Evolutionary conservation across 2,329 filamentous ascomycete genomes (phyloP).

Genomic region (Macrophomina phaseolina): DNA sequence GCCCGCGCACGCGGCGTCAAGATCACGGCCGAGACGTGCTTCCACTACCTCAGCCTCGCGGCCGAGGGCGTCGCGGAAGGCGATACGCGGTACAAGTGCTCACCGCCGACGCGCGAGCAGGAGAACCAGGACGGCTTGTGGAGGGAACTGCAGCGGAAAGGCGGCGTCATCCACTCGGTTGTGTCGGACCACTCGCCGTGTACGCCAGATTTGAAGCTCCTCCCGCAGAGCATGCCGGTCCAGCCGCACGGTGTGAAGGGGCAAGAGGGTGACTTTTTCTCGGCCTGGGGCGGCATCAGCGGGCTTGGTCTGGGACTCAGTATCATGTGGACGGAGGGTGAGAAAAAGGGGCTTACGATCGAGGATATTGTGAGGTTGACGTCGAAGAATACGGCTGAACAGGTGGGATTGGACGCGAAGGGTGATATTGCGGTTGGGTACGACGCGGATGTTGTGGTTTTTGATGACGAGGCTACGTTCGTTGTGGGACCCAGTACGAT

Average conservation of each 20-base stretch:
- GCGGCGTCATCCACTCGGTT: constrained; percentile 84
- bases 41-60: constrained; percentile 87
- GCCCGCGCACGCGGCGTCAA: constrained; percentile 77
- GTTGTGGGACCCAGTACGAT: constrained; percentile 73
- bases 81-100: constrained; percentile 93
- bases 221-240: constrained; percentile 72
- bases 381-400: constrained; percentile 81
- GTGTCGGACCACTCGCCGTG: constrained; percentile 97
- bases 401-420: constrained; percentile 85
- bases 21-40: constrained; percentile 93
- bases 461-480: constrained; percentile 84
- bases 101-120: constrained; percentile 83
- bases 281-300: constrained; percentile 94
- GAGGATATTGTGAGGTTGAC: constrained; percentile 85
- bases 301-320: constrained; percentile 93
- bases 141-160: constrained; percentile 71
- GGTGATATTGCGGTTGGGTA: constrained; percentile 79
- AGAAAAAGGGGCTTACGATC: constrained; percentile 62
- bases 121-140: constrained; percentile 85
- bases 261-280: constrained; percentile 82
- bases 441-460: constrained; percentile 90
- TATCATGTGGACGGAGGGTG: constrained; percentile 83
- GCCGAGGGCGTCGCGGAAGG: constrained; percentile 82
- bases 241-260: constrained; percentile 40
- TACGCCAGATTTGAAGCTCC: constrained; percentile 89